These are phyloP conservation scores for Eimeria acervulina DNA, from an alignment of 169 alveolate species.

Conservation along the genomic window DNA sequence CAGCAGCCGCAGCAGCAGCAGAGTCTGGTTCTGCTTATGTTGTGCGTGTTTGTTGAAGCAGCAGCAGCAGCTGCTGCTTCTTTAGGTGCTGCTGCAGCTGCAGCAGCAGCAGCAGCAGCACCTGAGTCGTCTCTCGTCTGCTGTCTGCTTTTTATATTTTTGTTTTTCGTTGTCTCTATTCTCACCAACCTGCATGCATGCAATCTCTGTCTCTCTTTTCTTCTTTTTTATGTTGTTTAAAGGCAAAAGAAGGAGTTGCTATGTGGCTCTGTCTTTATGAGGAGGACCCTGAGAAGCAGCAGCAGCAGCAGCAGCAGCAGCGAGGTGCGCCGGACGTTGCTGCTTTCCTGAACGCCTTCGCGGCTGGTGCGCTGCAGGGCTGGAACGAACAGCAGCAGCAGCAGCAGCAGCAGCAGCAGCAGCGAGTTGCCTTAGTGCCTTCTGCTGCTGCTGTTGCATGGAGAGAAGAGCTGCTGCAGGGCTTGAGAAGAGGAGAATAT, in stretches of 20 bases:
- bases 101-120: background rate
- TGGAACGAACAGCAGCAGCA: conserved; percentile 22
- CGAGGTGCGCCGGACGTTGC: conserved; percentile 1
- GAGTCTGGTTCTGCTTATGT: background rate
- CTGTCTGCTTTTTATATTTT: background rate
- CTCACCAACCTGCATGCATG: no score
- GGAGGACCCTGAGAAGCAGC: conserved; percentile 42
- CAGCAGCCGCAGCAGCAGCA: background rate
- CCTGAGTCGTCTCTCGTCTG: background rate
- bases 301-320: conserved; percentile 62
- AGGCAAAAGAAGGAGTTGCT: background rate
- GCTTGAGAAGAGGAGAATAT: background rate
- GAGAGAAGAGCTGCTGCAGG: conserved; percentile 32
- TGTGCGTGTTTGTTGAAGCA: background rate
- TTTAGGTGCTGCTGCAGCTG: background rate
- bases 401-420: conserved; percentile 1
- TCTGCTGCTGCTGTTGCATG: conserved; percentile 56
- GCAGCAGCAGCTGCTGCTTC: background rate
- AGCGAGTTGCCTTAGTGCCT: background rate
- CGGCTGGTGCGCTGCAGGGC: conserved; percentile 17
- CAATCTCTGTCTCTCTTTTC: no score
- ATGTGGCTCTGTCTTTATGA: conserved; percentile 20
- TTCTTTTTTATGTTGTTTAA: no score
- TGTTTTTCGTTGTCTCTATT: background rate
- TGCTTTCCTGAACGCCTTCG: background rate